Conservation (phyloP, 768 basidiomycete species). For the Mycena olivaceomarginata region DNA sequence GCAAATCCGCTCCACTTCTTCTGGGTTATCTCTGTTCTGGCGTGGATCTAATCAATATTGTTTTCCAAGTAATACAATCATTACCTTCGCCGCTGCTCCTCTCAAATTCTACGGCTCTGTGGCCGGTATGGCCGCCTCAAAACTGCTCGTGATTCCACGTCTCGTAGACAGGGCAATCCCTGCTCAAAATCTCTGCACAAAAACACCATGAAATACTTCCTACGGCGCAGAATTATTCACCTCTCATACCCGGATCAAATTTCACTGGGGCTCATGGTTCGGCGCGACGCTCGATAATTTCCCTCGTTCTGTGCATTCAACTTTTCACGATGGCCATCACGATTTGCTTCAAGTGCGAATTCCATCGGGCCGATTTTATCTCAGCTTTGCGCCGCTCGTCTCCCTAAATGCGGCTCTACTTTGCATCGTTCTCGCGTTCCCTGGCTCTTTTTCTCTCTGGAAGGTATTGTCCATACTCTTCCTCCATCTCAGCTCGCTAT, state of each 20-base stretch:
- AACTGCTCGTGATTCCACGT: slow-evolving; percentile 13
- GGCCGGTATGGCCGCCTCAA: slow-evolving; percentile 11
- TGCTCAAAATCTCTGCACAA: slow-evolving; percentile 5
- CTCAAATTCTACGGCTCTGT: slow-evolving; percentile 20
- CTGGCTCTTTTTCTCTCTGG: slow-evolving; percentile 2
- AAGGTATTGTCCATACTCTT: slow-evolving; percentile 6
- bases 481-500: slow-evolving; percentile 1
- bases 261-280: slow-evolving; percentile 4
- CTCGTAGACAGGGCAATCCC: slow-evolving; percentile 6
- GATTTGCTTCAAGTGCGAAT: slow-evolving; percentile 11
- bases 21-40: too few relatives aligned
- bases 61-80: slow-evolving; percentile 13
- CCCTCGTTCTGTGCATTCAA: slow-evolving; percentile 4
- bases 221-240: slow-evolving; percentile 6
- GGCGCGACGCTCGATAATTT: slow-evolving; percentile 6
- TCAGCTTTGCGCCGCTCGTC: slow-evolving; percentile 13
- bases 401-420: slow-evolving; percentile 11
- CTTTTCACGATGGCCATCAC: slow-evolving; percentile 6
- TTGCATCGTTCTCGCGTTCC: slow-evolving; percentile 7
- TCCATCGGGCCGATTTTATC: slow-evolving; percentile 6
- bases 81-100: slow-evolving; percentile 6
- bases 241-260: not conserved
- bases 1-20: slow-evolving; percentile 8
- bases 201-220: slow-evolving; percentile 12
- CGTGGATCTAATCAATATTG: not conserved